A percentile compares a stretch with the other conserved stretches of the same genome.
Conservation (phyloP, 371 early-diverging fungal genomes). For the Basidiobolus meristosporus region DNA sequence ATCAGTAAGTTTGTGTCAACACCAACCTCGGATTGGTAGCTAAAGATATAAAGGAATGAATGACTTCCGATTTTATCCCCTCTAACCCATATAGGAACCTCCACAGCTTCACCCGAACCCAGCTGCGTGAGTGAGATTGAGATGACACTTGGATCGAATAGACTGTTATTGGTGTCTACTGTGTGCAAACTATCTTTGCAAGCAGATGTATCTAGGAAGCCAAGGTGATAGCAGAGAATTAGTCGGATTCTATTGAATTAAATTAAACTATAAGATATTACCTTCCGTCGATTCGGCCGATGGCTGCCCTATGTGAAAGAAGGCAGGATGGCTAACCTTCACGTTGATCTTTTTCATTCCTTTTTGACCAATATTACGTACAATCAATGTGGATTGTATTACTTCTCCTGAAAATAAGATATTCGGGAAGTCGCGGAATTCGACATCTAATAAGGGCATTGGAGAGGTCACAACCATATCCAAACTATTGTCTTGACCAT, state of each 20-base stretch:
- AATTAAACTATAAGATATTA: too few species aligned
- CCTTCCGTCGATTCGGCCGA: too few species aligned
- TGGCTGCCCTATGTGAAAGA: slow-evolving; percentile 65
- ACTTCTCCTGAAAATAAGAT: slow-evolving; percentile 72
- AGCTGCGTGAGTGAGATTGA: too few species aligned
- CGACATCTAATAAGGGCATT: slow-evolving; percentile 67
- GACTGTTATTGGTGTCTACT: too few species aligned
- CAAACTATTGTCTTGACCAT: slow-evolving; percentile 49
- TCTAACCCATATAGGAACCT: slow-evolving; percentile 74
- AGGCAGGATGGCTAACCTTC: slow-evolving; percentile 70
- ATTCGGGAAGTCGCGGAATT: slow-evolving; percentile 55
- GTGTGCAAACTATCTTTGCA: too few species aligned
- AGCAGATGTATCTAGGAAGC: too few species aligned
- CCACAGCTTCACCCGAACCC: slow-evolving; percentile 44
- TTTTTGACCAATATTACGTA: slow-evolving; percentile 67
- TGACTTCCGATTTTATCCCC: slow-evolving; percentile 83
- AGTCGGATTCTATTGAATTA: too few species aligned
- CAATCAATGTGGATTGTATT: slow-evolving; percentile 37
- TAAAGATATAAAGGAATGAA: slow-evolving; percentile 42
- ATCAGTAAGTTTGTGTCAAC: background rate
- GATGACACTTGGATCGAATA: too few species aligned
- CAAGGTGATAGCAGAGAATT: too few species aligned
- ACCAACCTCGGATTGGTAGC: slow-evolving; percentile 42
- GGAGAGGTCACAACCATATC: slow-evolving; percentile 56
- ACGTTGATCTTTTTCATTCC: slow-evolving; percentile 47